Percentiles rank a stretch among this genome's conserved stretches.
phyloP scores from a whole-genome alignment of 23 red algal genomes.

The Gracilaria domingensis region DNA sequence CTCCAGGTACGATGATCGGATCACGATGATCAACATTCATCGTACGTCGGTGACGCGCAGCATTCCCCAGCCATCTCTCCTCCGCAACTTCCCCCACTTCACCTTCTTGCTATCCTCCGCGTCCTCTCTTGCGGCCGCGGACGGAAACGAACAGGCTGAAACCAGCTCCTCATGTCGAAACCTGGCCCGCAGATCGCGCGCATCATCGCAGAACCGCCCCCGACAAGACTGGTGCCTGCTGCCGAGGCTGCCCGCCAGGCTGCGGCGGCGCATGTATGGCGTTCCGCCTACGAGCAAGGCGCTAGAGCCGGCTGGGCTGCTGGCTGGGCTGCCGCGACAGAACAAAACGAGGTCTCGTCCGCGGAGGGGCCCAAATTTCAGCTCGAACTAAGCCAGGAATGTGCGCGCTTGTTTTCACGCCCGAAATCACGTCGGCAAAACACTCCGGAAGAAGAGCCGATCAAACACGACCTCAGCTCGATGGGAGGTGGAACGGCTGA shows the following conservation, averaged over 20 bases:
- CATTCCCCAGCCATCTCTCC: neutral
- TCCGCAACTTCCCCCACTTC: too few species aligned
- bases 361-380: neutral
- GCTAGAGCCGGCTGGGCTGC: conserved; percentile 12
- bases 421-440: neutral
- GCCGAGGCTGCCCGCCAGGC: conserved; percentile 9
- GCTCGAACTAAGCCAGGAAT: conserved; percentile 10
- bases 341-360: neutral
- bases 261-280: conserved; percentile 5
- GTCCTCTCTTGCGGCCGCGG: neutral
- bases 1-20: too few species aligned
- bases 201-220: conserved; percentile 10
- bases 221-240: neutral
- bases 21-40: too few species aligned
- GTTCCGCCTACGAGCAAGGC: conserved; percentile 33
- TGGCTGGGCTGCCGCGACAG: neutral
- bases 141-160: neutral
- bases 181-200: conserved; percentile 3
- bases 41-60: neutral
- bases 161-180: neutral
- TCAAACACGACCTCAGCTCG: neutral
- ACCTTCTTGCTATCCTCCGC: too few species aligned
- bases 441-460: neutral
- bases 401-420: conserved; percentile 2
- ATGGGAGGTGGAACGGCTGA: conserved; percentile 23